Conservation (phyloP, 2,329 filamentous ascomycete genomes). For the Ophiocordyceps camponoti-leonardi region DNA sequence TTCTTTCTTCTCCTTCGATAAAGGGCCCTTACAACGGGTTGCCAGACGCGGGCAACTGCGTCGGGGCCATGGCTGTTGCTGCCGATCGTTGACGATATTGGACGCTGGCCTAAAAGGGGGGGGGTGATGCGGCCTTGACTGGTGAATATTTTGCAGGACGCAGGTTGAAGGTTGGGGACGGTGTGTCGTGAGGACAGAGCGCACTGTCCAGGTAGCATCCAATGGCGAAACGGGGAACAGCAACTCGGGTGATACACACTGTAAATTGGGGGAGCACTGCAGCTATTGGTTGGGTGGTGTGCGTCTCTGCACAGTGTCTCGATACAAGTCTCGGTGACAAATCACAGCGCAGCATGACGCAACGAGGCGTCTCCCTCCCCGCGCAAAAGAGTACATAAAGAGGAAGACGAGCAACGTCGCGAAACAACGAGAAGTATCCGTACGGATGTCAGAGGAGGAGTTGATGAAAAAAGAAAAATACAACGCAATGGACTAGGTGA, state of each 20-base stretch:
- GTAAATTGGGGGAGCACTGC: background rate
- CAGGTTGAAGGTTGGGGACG: background rate
- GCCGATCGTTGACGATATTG: background rate
- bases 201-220: background rate
- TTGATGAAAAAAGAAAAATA: too few relatives aligned
- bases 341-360: background rate
- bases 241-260: background rate
- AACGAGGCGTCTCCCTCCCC: background rate
- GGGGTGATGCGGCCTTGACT: background rate
- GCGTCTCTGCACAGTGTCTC: background rate
- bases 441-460: too few relatives aligned
- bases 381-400: too few relatives aligned
- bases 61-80: conserved; percentile 21
- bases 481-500: too few relatives aligned
- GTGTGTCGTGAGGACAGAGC: background rate
- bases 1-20: too few relatives aligned
- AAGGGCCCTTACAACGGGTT: conserved; percentile 25
- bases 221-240: too few relatives aligned
- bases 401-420: too few relatives aligned
- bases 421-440: too few relatives aligned
- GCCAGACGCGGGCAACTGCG: conserved; percentile 26
- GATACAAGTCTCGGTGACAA: background rate
- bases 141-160: background rate
- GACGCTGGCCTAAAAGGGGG: background rate
- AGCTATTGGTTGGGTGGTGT: background rate